Conservation (phyloP, 2,329 filamentous ascomycete genomes). For the Teratosphaeria pseudoeucalypti region DNA sequence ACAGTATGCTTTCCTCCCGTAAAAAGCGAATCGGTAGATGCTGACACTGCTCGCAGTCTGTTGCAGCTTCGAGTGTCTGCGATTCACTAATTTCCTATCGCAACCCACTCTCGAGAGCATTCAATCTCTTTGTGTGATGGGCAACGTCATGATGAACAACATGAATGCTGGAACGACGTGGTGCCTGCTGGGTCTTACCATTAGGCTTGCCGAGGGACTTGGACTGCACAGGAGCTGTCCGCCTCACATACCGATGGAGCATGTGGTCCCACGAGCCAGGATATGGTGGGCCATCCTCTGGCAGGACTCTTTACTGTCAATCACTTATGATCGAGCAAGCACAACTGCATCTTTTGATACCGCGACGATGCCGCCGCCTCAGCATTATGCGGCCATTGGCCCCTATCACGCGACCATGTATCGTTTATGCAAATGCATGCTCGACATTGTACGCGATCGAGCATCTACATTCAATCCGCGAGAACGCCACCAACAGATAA, state of each 20-base stretch:
- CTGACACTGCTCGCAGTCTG: constrained; percentile 39
- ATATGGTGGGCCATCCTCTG: constrained; percentile 52
- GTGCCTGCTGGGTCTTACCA: constrained; percentile 49
- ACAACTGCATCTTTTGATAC: constrained; percentile 44
- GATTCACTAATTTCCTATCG: constrained; percentile 54
- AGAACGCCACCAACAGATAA: constrained; percentile 42
- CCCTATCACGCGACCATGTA: constrained; percentile 50
- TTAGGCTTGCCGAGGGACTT: constrained; percentile 50
- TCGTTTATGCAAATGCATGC: constrained; percentile 45
- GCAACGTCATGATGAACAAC: constrained; percentile 38
- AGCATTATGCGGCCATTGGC: constrained; percentile 33
- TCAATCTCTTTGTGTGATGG: constrained; percentile 51
- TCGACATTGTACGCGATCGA: constrained; percentile 51
- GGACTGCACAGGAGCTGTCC: constrained; percentile 51
- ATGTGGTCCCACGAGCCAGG: constrained; percentile 27
- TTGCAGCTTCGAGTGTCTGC: constrained; percentile 54
- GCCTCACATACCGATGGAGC: constrained; percentile 40
- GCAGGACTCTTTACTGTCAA: constrained; percentile 54
- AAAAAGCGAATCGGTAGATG: not conserved
- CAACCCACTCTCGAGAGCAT: constrained; percentile 52
- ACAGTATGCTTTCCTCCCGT: constrained; percentile 32
- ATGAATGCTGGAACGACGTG: constrained; percentile 53
- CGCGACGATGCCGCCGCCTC: constrained; percentile 32
- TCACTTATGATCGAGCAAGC: constrained; percentile 51
- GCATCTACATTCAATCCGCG: constrained; percentile 44